These are phyloP conservation scores for Alopecurus myosuroides DNA, from an alignment of 176 grass and related monocot genomes.

Conservation along the genomic window DNA sequence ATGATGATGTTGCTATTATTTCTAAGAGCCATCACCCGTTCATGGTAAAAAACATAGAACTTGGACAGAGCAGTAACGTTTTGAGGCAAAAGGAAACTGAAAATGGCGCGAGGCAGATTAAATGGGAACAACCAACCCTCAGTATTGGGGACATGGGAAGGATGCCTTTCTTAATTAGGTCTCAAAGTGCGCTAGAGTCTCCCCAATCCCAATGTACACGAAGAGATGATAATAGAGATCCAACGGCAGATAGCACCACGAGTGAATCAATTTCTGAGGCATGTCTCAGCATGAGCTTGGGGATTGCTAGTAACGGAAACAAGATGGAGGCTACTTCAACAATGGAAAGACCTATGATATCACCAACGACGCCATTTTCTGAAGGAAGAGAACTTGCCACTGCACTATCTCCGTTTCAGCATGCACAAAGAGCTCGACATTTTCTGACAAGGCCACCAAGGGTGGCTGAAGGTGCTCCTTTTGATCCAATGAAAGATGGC, in stretches of 20 bases:
- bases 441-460: constrained; percentile 67
- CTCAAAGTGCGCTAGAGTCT: constrained; percentile 56
- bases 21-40: constrained; percentile 34
- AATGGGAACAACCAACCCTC: constrained; percentile 69
- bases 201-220: constrained; percentile 53
- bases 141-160: constrained; percentile 44
- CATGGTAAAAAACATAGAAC: constrained; percentile 50
- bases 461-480: constrained; percentile 37
- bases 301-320: constrained; percentile 56
- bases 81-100: constrained; percentile 56
- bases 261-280: constrained; percentile 63
- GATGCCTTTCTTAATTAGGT: constrained; percentile 58
- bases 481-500: constrained; percentile 68
- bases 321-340: constrained; percentile 51
- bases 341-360: constrained; percentile 51
- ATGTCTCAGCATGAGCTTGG: constrained; percentile 76
- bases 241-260: constrained; percentile 49
- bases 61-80: constrained; percentile 53
- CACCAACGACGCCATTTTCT: constrained; percentile 37
- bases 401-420: constrained; percentile 51
- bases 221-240: constrained; percentile 58
- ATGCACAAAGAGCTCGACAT: constrained; percentile 58
- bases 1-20: constrained; percentile 42
- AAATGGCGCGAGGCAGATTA: constrained; percentile 54
- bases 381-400: constrained; percentile 61